These are phyloP conservation scores for Aspergillus costaricaensis DNA, from an alignment of 2,329 filamentous ascomycete species.

Conservation along the genomic window DNA sequence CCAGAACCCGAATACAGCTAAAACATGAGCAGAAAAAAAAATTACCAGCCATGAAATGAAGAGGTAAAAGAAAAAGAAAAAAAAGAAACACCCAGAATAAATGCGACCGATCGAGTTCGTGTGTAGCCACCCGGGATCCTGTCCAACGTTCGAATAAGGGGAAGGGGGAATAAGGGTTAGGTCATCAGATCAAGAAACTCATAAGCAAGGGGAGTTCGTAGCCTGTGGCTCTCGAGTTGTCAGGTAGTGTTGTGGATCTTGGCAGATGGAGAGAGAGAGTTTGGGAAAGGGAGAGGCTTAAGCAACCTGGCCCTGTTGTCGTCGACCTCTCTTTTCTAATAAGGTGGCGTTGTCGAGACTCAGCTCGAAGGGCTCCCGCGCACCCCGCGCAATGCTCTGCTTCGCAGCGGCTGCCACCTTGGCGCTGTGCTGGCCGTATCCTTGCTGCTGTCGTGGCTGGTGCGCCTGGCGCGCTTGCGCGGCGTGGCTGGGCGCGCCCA, in stretches of 20 bases:
- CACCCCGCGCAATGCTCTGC: conserved; percentile 71
- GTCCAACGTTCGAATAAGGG: neutral
- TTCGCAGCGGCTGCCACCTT: conserved; percentile 80
- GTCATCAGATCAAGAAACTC: conserved; percentile 13
- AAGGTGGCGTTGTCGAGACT: conserved; percentile 89
- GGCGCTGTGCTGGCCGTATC: conserved; percentile 87
- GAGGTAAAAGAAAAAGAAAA: neutral
- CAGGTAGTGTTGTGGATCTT: neutral
- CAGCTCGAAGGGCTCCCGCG: conserved; percentile 85
- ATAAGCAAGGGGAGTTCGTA: conserved; percentile 13
- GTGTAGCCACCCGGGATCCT: neutral
- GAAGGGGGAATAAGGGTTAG: neutral
- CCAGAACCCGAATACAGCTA: conserved; percentile 17
- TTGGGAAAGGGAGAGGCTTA: conserved; percentile 14
- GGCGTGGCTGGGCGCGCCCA: conserved; percentile 63
- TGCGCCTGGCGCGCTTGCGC: conserved; percentile 62
- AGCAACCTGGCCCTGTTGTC: conserved; percentile 34
- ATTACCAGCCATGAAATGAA: conserved; percentile 5
- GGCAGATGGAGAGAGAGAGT: conserved; percentile 1
- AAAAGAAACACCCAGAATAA: conserved; percentile 10
- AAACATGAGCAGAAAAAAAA: conserved; percentile 6
- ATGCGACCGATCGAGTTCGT: conserved; percentile 9
- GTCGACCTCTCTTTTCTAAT: conserved; percentile 67
- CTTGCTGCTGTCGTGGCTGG: conserved; percentile 56
- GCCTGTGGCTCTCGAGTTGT: conserved; percentile 7